Percentiles rank a stretch among this genome's conserved stretches.
phyloP scores from a whole-genome alignment of 805 yeast genomes.

The Yamadazyma insecticola region DNA sequence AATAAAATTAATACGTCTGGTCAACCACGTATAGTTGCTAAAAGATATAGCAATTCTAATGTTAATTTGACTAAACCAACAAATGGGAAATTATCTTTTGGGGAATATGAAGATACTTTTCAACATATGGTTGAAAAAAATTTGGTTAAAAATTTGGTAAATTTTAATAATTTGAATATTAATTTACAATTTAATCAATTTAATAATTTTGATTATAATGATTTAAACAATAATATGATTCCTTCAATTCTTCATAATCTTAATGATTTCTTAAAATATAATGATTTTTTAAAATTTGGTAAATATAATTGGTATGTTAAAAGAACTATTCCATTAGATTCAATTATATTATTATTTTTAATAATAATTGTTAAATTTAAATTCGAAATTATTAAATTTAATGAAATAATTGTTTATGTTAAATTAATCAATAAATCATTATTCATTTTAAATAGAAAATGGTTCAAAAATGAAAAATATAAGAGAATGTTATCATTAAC shows the following conservation, averaged over 20 bases:
- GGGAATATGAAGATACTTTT: slow-evolving; percentile 37
- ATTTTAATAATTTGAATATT: slow-evolving; percentile 30
- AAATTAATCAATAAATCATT: slow-evolving; percentile 39
- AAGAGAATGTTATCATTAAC: slow-evolving; percentile 42
- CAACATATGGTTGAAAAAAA: slow-evolving; percentile 35
- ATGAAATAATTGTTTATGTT: slow-evolving; percentile 34
- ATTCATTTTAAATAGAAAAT: slow-evolving; percentile 38
- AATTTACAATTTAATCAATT: slow-evolving; percentile 32
- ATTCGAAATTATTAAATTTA: slow-evolving; percentile 32
- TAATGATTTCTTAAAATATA: slow-evolving; percentile 49
- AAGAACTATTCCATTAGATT: slow-evolving; percentile 58
- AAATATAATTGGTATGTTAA: slow-evolving; percentile 59
- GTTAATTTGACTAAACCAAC: slow-evolving; percentile 12
- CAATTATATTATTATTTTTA: slow-evolving; percentile 48
- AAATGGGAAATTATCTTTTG: slow-evolving; percentile 26
- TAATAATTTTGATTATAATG: slow-evolving; percentile 45
- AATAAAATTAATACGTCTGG: too few relatives aligned
- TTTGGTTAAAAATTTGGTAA: slow-evolving; percentile 25
- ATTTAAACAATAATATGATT: slow-evolving; percentile 47
- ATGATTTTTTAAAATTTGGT: slow-evolving; percentile 48
- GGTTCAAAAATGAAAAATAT: slow-evolving; percentile 44
- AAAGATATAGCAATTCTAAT: slow-evolving; percentile 4
- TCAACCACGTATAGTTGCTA: too few relatives aligned
- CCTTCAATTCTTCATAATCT: slow-evolving; percentile 55
- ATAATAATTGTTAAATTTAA: slow-evolving; percentile 51